Base-by-base conservation (phyloP, 306 rosid genomes). In the Echinosophora koreensis region DNA sequence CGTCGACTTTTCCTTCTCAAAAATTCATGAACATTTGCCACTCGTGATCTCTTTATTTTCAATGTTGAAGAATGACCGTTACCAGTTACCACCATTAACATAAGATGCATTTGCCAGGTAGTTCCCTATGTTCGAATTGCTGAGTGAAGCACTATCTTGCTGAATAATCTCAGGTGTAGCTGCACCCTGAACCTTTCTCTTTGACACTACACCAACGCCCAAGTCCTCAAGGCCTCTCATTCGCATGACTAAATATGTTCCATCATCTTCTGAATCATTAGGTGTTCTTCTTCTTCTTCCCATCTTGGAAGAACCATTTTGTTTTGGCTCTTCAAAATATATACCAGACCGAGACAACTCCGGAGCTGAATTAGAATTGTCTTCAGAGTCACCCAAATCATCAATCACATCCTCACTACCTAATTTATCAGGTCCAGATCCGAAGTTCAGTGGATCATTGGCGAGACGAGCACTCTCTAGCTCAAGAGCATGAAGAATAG, bases 401-500 rank as follows among this genome's bases (percentile, higher is more conserved):
- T 57, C 82, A 56, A 57, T 55, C 82, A 84, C 69, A 11, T 78
- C 77, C 66, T 77, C 87, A 50, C 82, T 47, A 71, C 73, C 82
- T 2, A 77, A 86, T 70, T 76, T 75, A 79, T 78, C 81, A 61
- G 61, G 51, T 71, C 60, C 66, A 56, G 81, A 61, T 37, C 83
- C 67, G 8, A 82, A 78, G 66, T 68, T 80, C 37, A 82, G 38
- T 0, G 64, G 73, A 50, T 74, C 91, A 73, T 82, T 85, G 66
- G 80, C 84, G 10, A 77, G 59, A 35, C 74, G 87, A 69, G 90
- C 47, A 47, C 73, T 84, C 85, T 92, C 97, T 46, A 92, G 85
- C 83, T 90, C 93, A 76, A 92, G 97, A 66, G 95, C 97, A 78
- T 92, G 97, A 63, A 92, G 86, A 71, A 92, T 92, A 56, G 97